A percentile compares a stretch with the other conserved stretches of the same genome.
Conservation (phyloP, 768 basidiomycete species). For the Russula abietina region DNA sequence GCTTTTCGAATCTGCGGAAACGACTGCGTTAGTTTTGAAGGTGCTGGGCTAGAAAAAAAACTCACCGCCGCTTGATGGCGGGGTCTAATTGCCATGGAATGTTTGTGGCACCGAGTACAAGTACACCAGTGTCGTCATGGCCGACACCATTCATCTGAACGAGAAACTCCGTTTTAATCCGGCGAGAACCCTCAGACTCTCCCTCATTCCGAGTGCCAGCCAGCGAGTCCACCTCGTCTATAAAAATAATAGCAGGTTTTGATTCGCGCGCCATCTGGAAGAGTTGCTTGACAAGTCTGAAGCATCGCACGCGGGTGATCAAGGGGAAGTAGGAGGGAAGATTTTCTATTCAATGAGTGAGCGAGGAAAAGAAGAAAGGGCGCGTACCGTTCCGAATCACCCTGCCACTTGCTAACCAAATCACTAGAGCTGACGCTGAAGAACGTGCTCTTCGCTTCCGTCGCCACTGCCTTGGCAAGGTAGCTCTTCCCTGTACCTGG, state of each 20-base stretch:
- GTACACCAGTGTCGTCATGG: constrained; percentile 92
- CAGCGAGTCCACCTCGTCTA: constrained; percentile 97
- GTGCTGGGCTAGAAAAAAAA: constrained; percentile 3
- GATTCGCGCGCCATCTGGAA: constrained; percentile 94
- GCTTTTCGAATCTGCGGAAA: constrained; percentile 77
- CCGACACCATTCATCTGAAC: constrained; percentile 99
- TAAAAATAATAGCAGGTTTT: constrained; percentile 97
- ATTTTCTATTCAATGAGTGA: background rate
- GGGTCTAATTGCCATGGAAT: constrained; percentile 98
- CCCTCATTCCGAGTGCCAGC: constrained; percentile 92
- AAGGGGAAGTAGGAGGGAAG: background rate
- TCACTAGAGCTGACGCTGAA: constrained; percentile 94
- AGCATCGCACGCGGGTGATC: constrained; percentile 4
- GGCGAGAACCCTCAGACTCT: constrained; percentile 94
- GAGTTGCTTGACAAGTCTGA: constrained; percentile 88
- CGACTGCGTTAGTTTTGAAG: background rate
- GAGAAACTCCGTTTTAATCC: constrained; percentile 96
- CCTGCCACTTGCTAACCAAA: constrained; percentile 99
- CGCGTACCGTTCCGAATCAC: constrained; percentile 88
- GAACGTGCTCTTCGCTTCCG: constrained; percentile 98
- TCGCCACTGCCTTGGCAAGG: constrained; percentile 97
- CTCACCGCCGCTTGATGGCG: constrained; percentile 90
- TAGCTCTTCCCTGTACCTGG: constrained; percentile 97
- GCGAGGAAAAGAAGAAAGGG: background rate
- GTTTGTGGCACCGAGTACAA: constrained; percentile 96